Evolutionary conservation across 228 moss, liverwort and hornwort genomes (phyloP), one percentile per base, ranked within the genome.

Genomic region (Sphagnum fallax): DNA sequence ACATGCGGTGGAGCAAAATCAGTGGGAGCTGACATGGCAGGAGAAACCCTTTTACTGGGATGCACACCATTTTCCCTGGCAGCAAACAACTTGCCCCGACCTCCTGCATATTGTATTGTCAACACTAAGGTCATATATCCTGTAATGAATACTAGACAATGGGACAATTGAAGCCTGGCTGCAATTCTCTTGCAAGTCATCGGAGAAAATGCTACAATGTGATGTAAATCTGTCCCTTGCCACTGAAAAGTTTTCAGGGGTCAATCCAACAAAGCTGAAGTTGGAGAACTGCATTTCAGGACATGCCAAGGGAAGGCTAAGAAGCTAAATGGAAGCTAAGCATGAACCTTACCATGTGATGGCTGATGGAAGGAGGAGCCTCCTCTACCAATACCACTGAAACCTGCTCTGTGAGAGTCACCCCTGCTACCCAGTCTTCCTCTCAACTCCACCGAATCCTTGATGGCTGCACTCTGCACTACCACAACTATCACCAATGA

Each of bases 301-400:
- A 32, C 32, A 32, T 32, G 32, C 32, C 32, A 32, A 32, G 32
- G 32, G 32, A 32, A 32, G 32, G 32, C 32, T 32, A 32, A 32
- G 32, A 32, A 32, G 32, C 32, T 32, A 32, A 32, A 32, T 32
- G 2, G 32, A 32, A 32, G 32, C 32, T 32, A 32, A 32, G 32
- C 32, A 32, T 32, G 32, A 32, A 32, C 55, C 66, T 77, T 1
- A 32, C 32, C 32, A 32, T 32, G 32, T 32, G 32, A 79, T 16
- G 69, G 12, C 12, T 47, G 79, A 60, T 86, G 77, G 9, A 89
- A 87, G 72, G 90, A 60, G 9, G 87, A 75, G 67, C 67, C 87
- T 67, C 97, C 96, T 78, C 93, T 87, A 49, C 97, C 91, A 62
- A 79, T 83, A 70, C 91, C 85, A 66, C 81, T 75, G 53, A 82